Conservation (phyloP, 352 stramenopile genomes). For the Thalassiosira hispida region DNA sequence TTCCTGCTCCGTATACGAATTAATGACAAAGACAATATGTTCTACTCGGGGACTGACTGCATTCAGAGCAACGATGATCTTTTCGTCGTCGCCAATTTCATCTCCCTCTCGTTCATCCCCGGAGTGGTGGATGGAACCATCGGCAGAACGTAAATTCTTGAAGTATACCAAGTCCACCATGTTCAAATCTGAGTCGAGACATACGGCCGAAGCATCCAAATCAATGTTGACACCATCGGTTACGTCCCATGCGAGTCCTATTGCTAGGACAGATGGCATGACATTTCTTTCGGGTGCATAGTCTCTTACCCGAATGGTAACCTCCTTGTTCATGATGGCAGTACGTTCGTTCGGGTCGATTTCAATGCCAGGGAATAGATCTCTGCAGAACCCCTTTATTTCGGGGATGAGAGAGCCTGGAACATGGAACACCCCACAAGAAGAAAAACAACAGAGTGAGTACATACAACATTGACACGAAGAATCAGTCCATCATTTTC, state of each 20-base stretch:
- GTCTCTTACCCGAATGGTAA: conserved; percentile 43
- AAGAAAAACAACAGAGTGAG: no score
- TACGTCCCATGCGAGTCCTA: conserved; percentile 64
- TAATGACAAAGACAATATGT: conserved; percentile 64
- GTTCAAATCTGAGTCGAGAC: conserved; percentile 46
- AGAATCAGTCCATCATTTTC: no score
- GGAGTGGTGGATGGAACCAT: conserved; percentile 52
- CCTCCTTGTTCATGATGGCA: conserved; percentile 58
- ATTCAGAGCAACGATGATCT: conserved; percentile 43
- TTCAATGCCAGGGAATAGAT: conserved; percentile 41
- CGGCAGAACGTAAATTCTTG: conserved; percentile 28
- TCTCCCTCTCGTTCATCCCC: conserved; percentile 59
- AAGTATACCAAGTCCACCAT: conserved; percentile 57
- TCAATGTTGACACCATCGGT: conserved; percentile 61
- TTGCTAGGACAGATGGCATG: conserved; percentile 20
- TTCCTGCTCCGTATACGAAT: conserved; percentile 63
- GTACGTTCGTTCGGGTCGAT: conserved; percentile 54
- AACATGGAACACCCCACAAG: no score
- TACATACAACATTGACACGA: no score
- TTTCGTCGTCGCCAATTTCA: conserved; percentile 58
- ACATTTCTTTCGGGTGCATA: conserved; percentile 24
- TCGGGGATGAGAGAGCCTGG: conserved; percentile 45
- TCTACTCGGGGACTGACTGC: conserved; percentile 28
- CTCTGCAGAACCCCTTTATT: conserved; percentile 50
- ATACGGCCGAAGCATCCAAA: conserved; percentile 57